Evolutionary conservation across 805 yeast genomes (phyloP).

Genomic region (Wickerhamiella siamensis): DNA sequence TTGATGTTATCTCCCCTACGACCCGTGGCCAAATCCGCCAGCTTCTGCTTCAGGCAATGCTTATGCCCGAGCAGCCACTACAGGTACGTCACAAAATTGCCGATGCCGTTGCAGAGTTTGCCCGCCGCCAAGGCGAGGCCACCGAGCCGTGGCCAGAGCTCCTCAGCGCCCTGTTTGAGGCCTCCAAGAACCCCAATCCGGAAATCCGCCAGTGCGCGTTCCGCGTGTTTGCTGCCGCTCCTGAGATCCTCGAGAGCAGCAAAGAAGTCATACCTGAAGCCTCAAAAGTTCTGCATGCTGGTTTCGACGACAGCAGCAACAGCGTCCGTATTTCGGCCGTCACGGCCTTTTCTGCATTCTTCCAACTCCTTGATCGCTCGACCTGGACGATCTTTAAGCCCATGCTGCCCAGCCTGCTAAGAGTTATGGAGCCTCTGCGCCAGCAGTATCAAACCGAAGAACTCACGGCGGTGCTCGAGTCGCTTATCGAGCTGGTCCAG

Average conservation of each 20-base stretch:
- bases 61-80: conserved; percentile 44
- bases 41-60: conserved; percentile 58
- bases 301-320: conserved; percentile 68
- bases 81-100: conserved; percentile 81
- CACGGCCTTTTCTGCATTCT: conserved; percentile 81
- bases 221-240: conserved; percentile 75
- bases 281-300: conserved; percentile 59
- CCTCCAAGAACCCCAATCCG: conserved; percentile 41
- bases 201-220: conserved; percentile 80
- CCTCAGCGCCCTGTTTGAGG: conserved; percentile 57
- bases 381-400: conserved; percentile 67
- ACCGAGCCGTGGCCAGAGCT: conserved; percentile 57
- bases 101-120: conserved; percentile 88
- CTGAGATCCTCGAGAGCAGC: conserved; percentile 46
- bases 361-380: conserved; percentile 63
- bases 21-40: conserved; percentile 49
- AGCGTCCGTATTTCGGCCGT: conserved; percentile 84
- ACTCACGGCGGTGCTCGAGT: conserved; percentile 74
- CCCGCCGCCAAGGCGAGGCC: conserved; percentile 29
- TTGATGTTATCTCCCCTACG: conserved; percentile 50
- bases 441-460: conserved; percentile 68
- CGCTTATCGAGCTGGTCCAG: conserved; percentile 78
- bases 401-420: conserved; percentile 67
- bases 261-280: conserved; percentile 36
- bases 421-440: conserved; percentile 74